Evolutionary conservation across 2,329 filamentous ascomycete genomes (phyloP).

Genomic region (Ophiognomonia clavigignenti-juglandacearum): DNA sequence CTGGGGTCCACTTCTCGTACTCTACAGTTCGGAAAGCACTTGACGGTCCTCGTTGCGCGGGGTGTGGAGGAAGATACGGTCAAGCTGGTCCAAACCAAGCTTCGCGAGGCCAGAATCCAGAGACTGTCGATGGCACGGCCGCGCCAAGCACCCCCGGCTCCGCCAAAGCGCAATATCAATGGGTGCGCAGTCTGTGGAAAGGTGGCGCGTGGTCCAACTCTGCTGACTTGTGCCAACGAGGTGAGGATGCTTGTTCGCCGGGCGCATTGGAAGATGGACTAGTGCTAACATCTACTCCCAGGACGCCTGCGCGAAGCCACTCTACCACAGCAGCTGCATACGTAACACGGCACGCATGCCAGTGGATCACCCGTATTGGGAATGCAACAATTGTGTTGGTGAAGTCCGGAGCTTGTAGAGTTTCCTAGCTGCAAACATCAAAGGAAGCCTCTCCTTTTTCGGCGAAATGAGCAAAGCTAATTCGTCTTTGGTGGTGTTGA

Average conservation of each 20-base stretch:
- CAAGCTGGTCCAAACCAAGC: conserved; percentile 34
- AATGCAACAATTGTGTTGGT: conserved; percentile 42
- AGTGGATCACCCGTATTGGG: conserved; percentile 34
- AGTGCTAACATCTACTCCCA: conserved; percentile 3
- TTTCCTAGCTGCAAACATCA: no score
- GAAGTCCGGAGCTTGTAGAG: no score
- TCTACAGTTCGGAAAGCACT: conserved; percentile 51
- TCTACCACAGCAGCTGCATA: conserved; percentile 47
- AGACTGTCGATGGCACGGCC: conserved; percentile 17
- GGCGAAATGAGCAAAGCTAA: no score
- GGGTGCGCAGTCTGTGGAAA: conserved; percentile 45
- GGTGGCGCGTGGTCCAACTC: conserved; percentile 40
- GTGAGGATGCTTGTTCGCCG: conserved; percentile 28
- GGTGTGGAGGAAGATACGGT: conserved; percentile 41
- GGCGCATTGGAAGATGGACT: conserved; percentile 3
- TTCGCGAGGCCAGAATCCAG: conserved; percentile 37
- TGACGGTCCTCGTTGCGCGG: conserved; percentile 45
- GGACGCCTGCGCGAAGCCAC: conserved; percentile 37
- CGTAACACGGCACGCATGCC: conserved; percentile 29
- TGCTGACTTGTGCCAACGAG: conserved; percentile 46
- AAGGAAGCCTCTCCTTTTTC: no score
- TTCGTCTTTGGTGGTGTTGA: no score
- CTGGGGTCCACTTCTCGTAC: conserved; percentile 40
- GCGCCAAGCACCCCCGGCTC: conserved; percentile 26
- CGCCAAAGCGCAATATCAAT: conserved; percentile 36